phyloP scores from a whole-genome alignment of 2,329 filamentous ascomycete species.

The Calonectria pseudoturangicola region DNA sequence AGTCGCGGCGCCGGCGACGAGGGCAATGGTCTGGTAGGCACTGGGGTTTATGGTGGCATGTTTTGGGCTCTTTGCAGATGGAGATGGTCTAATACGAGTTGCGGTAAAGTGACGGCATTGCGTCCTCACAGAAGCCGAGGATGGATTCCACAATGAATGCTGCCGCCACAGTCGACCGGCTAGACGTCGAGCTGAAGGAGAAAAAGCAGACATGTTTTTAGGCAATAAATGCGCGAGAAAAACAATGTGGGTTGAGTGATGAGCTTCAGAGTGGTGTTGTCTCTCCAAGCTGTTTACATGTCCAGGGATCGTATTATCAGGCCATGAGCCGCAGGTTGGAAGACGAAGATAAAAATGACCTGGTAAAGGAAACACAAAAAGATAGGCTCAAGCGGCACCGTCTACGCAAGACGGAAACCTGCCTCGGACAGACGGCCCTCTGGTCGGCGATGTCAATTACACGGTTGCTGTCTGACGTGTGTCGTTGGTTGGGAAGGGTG shows the following conservation, averaged over 20 bases:
- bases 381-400: not conserved
- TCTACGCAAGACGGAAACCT: not conserved
- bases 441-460: not conserved
- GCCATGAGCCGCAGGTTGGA: constrained; percentile 12
- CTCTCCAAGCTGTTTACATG: not conserved
- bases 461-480: constrained; percentile 25
- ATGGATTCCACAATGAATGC: constrained; percentile 32
- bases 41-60: constrained; percentile 28
- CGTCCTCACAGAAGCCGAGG: constrained; percentile 35
- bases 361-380: not conserved
- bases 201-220: constrained; percentile 42
- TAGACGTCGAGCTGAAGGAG: constrained; percentile 43
- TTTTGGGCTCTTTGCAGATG: constrained; percentile 11
- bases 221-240: too few relatives aligned
- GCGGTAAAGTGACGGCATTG: constrained; percentile 41
- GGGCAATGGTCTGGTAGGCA: constrained; percentile 24
- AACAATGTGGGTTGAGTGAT: not conserved
- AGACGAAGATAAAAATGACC: not conserved
- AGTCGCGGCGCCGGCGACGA: constrained; percentile 46
- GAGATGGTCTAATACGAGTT: constrained; percentile 23
- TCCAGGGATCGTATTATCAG: not conserved
- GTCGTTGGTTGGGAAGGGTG: not conserved
- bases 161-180: constrained; percentile 40
- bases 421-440: constrained; percentile 1
- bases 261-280: not conserved